These are phyloP conservation scores for Aspergillus taichungensis DNA, from an alignment of 495 filamentous ascomycete species.

Conservation along the genomic window DNA sequence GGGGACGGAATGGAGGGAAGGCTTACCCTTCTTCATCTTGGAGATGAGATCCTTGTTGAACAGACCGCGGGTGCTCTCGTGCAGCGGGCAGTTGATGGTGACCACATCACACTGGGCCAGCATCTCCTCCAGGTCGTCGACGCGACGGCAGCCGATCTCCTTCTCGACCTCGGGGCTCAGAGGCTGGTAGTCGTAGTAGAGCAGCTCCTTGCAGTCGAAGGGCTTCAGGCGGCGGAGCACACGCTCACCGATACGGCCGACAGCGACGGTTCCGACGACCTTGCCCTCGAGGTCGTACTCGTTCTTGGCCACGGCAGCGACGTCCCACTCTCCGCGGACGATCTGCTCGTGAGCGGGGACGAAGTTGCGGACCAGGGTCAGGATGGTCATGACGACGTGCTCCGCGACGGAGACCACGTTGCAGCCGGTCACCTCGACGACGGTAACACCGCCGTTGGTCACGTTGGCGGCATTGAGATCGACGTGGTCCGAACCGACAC, in stretches of 20 bases:
- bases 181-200: constrained; percentile 99
- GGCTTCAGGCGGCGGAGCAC: constrained; percentile 89
- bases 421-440: constrained; percentile 92
- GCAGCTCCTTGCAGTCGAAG: constrained; percentile 98
- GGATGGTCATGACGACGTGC: constrained; percentile 98
- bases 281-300: constrained; percentile 96
- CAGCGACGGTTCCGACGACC: constrained; percentile 95
- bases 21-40: constrained; percentile 94
- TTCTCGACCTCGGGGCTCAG: constrained; percentile 77
- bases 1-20: not conserved
- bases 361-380: constrained; percentile 93
- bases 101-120: constrained; percentile 93
- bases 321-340: constrained; percentile 82
- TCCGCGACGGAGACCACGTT: constrained; percentile 87
- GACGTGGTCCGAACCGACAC: constrained; percentile 97
- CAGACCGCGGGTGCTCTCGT: constrained; percentile 91
- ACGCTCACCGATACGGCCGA: constrained; percentile 96
- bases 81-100: constrained; percentile 98
- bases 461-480: constrained; percentile 95
- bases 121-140: constrained; percentile 86
- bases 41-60: constrained; percentile 99
- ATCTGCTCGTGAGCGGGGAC: constrained; percentile 96
- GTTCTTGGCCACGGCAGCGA: constrained; percentile 92
- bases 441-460: constrained; percentile 95
- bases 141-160: constrained; percentile 92